These are phyloP conservation scores for Symbiodinium natans DNA, from an alignment of 73 alveolate species.

Conservation along the genomic window DNA sequence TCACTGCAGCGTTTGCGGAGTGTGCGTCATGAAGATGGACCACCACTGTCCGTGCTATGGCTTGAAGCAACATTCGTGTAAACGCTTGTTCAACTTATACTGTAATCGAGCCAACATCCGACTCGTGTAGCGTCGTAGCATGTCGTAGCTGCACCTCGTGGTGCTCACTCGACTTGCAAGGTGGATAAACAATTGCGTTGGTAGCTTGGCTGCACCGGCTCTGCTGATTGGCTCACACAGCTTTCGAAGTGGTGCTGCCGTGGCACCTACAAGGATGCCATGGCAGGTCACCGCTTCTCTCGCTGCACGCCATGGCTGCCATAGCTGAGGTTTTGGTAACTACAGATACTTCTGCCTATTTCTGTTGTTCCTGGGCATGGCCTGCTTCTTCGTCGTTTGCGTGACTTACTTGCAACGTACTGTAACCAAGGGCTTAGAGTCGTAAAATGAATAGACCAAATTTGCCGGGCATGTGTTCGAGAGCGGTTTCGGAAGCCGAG, in stretches of 20 bases:
- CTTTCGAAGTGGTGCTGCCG: not conserved
- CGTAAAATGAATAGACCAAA: not conserved
- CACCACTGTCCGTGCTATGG: conserved; percentile 71
- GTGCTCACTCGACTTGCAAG: too few species aligned
- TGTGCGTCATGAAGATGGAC: conserved; percentile 88
- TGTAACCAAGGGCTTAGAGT: not conserved
- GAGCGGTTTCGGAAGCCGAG: not conserved
- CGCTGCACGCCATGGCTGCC: not conserved
- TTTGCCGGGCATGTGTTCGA: not conserved
- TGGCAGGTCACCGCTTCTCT: conserved; percentile 39
- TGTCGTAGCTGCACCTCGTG: too few species aligned
- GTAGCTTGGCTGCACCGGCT: conserved; percentile 22
- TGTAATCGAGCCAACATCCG: too few species aligned
- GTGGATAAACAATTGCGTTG: conserved; percentile 94
- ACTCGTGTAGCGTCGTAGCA: too few species aligned
- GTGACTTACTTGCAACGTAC: not conserved
- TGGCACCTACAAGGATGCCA: not conserved
- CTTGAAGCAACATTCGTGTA: not conserved
- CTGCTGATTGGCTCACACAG: not conserved
- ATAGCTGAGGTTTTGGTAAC: not conserved
- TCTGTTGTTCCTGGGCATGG: conserved; percentile 51
- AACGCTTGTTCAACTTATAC: not conserved
- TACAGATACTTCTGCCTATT: conserved; percentile 60
- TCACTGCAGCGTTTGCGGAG: conserved; percentile 84
- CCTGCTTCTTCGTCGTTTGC: conserved; percentile 46